A percentile compares a stretch with the other conserved stretches of the same genome.
Conservation (phyloP, 345 rosid species). For the Hypericum perforatum region DNA sequence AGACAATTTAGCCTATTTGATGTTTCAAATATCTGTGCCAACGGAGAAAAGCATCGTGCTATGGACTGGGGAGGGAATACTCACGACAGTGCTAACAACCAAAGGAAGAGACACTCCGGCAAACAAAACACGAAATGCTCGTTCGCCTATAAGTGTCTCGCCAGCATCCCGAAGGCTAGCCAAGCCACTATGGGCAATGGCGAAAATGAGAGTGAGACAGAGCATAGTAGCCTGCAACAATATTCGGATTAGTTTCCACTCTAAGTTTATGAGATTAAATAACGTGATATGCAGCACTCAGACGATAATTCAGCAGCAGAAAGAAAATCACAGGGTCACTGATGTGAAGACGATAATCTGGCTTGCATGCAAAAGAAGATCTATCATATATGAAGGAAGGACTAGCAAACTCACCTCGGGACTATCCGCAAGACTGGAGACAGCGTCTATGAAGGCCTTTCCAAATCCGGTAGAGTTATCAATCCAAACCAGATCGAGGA, state of each 20-base stretch:
- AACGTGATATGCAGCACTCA: too few relatives aligned
- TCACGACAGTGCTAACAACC: slow-evolving; percentile 75
- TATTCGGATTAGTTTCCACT: background rate
- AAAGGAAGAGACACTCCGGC: slow-evolving; percentile 83
- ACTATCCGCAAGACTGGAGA: slow-evolving; percentile 60
- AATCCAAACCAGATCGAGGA: slow-evolving; percentile 68
- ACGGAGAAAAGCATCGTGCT: background rate
- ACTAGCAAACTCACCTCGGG: slow-evolving; percentile 41
- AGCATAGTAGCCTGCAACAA: slow-evolving; percentile 67
- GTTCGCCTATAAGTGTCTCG: slow-evolving; percentile 64
- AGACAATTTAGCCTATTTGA: background rate
- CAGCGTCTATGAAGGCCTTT: slow-evolving; percentile 44
- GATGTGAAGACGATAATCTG: too few relatives aligned
- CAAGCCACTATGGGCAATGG: slow-evolving; percentile 76
- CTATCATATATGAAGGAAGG: too few relatives aligned
- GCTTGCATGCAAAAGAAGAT: too few relatives aligned
- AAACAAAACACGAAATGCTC: slow-evolving; percentile 73
- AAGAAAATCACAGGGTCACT: too few relatives aligned
- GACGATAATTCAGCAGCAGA: too few relatives aligned
- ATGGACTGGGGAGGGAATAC: slow-evolving; percentile 12
- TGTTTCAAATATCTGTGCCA: too few relatives aligned
- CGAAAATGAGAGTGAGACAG: slow-evolving; percentile 56
- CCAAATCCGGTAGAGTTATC: slow-evolving; percentile 77
- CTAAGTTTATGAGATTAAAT: too few relatives aligned
- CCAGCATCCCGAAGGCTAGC: slow-evolving; percentile 75